Evolutionary conservation across 345 rosid species (phyloP), one percentile per base, ranked within the genome.

Genomic region (Hypericum androsaemum): DNA sequence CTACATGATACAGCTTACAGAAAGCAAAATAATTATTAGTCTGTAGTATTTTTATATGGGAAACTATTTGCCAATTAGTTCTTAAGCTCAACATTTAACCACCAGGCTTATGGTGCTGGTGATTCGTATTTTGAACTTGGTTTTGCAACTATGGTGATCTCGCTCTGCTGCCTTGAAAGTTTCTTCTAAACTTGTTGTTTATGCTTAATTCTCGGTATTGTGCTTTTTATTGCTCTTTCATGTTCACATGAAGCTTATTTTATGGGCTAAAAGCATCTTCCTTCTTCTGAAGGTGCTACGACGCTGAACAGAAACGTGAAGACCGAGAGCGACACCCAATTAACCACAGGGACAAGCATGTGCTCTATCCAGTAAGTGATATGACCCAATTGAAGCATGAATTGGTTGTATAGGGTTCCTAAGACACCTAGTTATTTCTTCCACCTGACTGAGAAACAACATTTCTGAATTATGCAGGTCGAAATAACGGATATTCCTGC

Each of bases 321-420:
- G 94, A 83, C 45, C 75, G 86, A 64, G 99, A 86, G 61, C 76
- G 81, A 50, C 97, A 92, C 72, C 97, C 97, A 42, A 47, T 79
- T 48, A 70, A 88, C 69, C 84, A 67, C 10, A 80, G 90, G 74
- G 94, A 78, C 54, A 78, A 70, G 58, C 99, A 92, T 63, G 52
- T 52, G 8, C 73, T 92, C n/a, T 80, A 74, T 71, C 77, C 73
- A 37, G 99, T 92, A 76, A 81, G 94, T 70, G 74, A 16, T 52
- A 56, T 43, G 40, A 39, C 5, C 1, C 12, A 42, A 52, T 52
- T 56, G 52, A 50, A 6, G 43, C 64, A 36, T 55, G 45, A 42
- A n/a, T 16, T 22, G 13, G 54, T 43, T 51, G 49, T n/a, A 3
- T 7, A 48, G 54, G 2, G 28, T 37, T 17, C 13, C 37, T 9